Evolutionary conservation across 768 basidiomycete genomes (phyloP), one percentile per base, ranked within the genome.

Genomic region (Crucibulum laeve): DNA sequence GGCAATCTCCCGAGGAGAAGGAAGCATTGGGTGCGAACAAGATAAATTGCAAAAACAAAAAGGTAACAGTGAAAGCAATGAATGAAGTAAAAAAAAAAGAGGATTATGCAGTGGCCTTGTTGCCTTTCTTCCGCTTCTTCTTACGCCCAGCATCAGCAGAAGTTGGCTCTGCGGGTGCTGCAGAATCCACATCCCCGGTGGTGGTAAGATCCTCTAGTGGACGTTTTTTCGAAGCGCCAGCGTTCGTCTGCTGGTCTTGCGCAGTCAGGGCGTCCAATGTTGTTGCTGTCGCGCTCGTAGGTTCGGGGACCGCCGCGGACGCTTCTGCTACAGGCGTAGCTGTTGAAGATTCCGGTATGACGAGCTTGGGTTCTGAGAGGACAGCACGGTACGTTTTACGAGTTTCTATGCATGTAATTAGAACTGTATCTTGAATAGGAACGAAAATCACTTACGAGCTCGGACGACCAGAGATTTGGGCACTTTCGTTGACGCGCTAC

Each of bases 321-420:
- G 28, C n/a, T 30, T 7, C 8, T 7, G 7, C 28, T 7, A n/a
- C n/a, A 7, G 28, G n/a, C 28, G 28, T 7, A 13, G 49, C 24
- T 0, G 25, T 38, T 19, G 25, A 3, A 17, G 43, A 60, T 34
- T 53, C 52, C 6, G 83, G 82, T 1, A 88, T 59, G 8, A 91
- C 71, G 7, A 89, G 58, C 37, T 59, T 76, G 0, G 89, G 87
- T 54, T 87, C 85, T 3, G 88, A 90, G 17, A 91, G 64, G 1
- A 91, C 75, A 0, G 89, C 84, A 4, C 88, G 78, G 53, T 87
- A 90, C 4, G 87, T 90, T 55, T 77, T 80, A 24, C 90, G 84
- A 1, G 88, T 87, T 65, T 87, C 90, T 91, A 52, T 18, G 25
- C 4, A 25, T 22, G 33, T 14, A 8, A 22, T 3, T 13, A 47